These are phyloP conservation scores for Mortierella sp. DNA, from an alignment of 371 early-diverging fungal species.

Conservation along the genomic window DNA sequence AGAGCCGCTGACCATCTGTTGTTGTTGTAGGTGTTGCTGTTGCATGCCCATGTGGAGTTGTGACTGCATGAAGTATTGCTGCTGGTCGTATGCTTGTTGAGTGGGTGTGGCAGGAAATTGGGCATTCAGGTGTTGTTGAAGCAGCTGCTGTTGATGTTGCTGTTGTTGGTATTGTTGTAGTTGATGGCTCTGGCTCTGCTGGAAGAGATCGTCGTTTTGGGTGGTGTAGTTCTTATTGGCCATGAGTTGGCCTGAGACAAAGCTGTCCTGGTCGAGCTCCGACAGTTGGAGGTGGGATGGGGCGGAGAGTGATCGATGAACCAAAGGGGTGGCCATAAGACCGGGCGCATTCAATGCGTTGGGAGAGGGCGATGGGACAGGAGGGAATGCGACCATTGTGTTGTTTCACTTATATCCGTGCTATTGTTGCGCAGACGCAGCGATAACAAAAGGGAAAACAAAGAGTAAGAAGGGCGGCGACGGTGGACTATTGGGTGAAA, in stretches of 20 bases:
- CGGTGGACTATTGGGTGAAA: neutral
- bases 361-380: neutral
- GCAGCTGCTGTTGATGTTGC: neutral
- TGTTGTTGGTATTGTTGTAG: neutral
- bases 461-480: neutral
- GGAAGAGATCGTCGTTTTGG: slow-evolving; percentile 4
- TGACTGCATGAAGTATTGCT: slow-evolving; percentile 1
- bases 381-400: neutral
- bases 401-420: neutral
- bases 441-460: neutral
- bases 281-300: slow-evolving; percentile 33
- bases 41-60: slow-evolving; percentile 8
- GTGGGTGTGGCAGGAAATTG: slow-evolving; percentile 3
- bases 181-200: slow-evolving; percentile 9
- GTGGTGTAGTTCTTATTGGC: slow-evolving; percentile 15
- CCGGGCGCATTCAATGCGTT: neutral
- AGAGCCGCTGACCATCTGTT: slow-evolving; percentile 13
- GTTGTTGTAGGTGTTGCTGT: neutral
- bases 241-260: slow-evolving; percentile 7
- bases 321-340: slow-evolving; percentile 18
- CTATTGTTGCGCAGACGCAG: neutral
- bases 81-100: slow-evolving; percentile 11
- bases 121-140: slow-evolving; percentile 10
- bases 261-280: slow-evolving; percentile 12
- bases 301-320: slow-evolving; percentile 40